Percentiles rank a stretch among this genome's conserved stretches.
Evolutionary conservation across 2,329 filamentous ascomycete genomes (phyloP).

Genomic region (Dothistroma pini): DNA sequence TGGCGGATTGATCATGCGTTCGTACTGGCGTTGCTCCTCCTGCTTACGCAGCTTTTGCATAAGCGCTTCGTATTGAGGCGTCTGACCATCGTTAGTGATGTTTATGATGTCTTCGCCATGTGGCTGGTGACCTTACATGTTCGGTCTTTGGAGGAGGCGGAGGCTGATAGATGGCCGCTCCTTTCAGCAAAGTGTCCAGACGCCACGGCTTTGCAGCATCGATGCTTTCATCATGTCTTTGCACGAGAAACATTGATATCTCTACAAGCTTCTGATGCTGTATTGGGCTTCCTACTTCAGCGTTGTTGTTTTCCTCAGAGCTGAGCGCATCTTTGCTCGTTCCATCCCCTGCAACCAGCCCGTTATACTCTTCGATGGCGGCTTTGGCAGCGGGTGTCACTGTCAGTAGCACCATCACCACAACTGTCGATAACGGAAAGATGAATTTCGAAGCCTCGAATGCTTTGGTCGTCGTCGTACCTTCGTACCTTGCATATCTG

Average conservation of each 20-base stretch:
- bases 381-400: constrained; percentile 67
- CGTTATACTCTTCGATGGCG: constrained; percentile 47
- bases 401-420: constrained; percentile 69
- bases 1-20: constrained; percentile 68
- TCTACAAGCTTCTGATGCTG: constrained; percentile 66
- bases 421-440: not conserved
- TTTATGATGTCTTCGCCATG: not conserved
- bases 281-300: constrained; percentile 61
- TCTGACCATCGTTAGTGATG: constrained; percentile 47
- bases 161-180: constrained; percentile 69
- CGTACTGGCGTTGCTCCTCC: constrained; percentile 78
- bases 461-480: not conserved
- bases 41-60: constrained; percentile 82
- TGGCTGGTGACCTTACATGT: constrained; percentile 54
- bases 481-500: not conserved
- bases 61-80: constrained; percentile 76
- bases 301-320: constrained; percentile 17
- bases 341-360: constrained; percentile 11
- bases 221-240: constrained; percentile 15
- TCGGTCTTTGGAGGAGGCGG: constrained; percentile 76
- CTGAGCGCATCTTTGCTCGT: constrained; percentile 1
- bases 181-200: constrained; percentile 68
- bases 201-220: constrained; percentile 37
- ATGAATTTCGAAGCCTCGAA: not conserved
- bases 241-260: constrained; percentile 54